phyloP scores from a whole-genome alignment of 1,284 basidiomycete species.

The Pascua guehoae region DNA sequence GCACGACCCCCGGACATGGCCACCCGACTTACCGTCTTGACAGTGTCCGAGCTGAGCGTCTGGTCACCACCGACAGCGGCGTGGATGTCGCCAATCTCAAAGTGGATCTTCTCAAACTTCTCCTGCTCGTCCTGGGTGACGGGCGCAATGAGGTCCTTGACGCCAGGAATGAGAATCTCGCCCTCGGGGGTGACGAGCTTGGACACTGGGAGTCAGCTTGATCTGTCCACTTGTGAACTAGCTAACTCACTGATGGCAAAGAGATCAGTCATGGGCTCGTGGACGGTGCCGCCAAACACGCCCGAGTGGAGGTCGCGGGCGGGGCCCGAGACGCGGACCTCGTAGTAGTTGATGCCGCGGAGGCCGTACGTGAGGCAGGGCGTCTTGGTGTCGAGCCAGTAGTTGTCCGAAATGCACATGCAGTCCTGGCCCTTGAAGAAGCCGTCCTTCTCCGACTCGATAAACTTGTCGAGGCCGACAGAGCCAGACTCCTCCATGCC shows the following conservation, averaged over 20 bases:
- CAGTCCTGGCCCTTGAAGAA: slow-evolving; percentile 92
- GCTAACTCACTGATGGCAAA: slow-evolving; percentile 49
- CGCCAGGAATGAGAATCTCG: slow-evolving; percentile 83
- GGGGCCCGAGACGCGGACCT: slow-evolving; percentile 77
- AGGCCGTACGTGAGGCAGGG: slow-evolving; percentile 54
- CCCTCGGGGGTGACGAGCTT: slow-evolving; percentile 81
- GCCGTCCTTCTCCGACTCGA: slow-evolving; percentile 70
- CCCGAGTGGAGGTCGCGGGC: slow-evolving; percentile 89
- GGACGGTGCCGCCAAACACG: slow-evolving; percentile 78
- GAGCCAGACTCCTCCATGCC: slow-evolving; percentile 98
- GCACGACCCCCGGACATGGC: neutral
- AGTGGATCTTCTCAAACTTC: slow-evolving; percentile 72
- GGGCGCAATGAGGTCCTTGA: slow-evolving; percentile 79
- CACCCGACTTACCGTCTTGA: slow-evolving; percentile 55
- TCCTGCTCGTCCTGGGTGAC: slow-evolving; percentile 72
- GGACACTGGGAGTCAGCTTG: slow-evolving; percentile 47
- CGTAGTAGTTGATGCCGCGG: slow-evolving; percentile 87
- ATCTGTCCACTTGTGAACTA: neutral
- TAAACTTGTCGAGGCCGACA: slow-evolving; percentile 88
- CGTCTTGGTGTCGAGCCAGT: slow-evolving; percentile 52
- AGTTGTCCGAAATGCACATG: slow-evolving; percentile 74
- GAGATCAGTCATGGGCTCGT: slow-evolving; percentile 72
- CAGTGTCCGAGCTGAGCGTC: slow-evolving; percentile 75
- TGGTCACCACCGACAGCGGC: slow-evolving; percentile 71
- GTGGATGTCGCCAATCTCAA: slow-evolving; percentile 67